Base-by-base conservation (phyloP, 2,329 filamentous ascomycete species). In the Pyrenochaeta sp. region DNA sequence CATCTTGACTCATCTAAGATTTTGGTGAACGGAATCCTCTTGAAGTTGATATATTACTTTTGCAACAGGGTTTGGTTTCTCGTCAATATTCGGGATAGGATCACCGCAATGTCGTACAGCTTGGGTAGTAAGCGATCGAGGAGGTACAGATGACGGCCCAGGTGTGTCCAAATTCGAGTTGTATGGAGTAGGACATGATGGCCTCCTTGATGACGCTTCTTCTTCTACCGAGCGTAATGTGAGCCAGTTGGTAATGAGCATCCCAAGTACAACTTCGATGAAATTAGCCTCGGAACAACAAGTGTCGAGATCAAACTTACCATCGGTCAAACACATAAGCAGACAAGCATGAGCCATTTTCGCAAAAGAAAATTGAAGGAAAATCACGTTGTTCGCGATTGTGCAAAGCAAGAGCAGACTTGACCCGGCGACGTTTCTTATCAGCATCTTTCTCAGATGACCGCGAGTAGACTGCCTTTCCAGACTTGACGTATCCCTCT, bases 331-430 rank as follows among this genome's bases (percentile, higher is more conserved):
- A 41, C 72, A 74, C 17, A 69, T 60, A 3, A 64, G 53, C 28
- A 70, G 67, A 38, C 72, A 74, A 3, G 67, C 49, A 53, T 71
- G 72, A 3, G 64, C 66, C 14, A 60, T 53, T 30, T 65, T 60
- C n/a, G 61, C 56, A 1, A 61, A 65, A 2, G 41, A 28, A 31
- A 61, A 55, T 10, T 24, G 47, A 14, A 64, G 55, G 17, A 71
- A 60, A 6, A 72, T 38, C 1, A 45, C 55, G 6, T 72, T 58
- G 44, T 73, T 73, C 21, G 57, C 49, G 4, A 71, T 46, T 2
- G 71, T 72, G 18, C 63, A 60, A 3, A 65, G 26, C 15, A 74
- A 43, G 14, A 73, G 59, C 10, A 68, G 41, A 3, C 63, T 21
- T 0, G 64, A 61, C 3, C 69, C 72, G 19, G 54, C 15, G 3